Percentiles rank a stretch among this genome's conserved stretches.
These are phyloP conservation scores for Mortierella hygrophila DNA, from an alignment of 192 early-diverging fungal species.

Conservation along the genomic window DNA sequence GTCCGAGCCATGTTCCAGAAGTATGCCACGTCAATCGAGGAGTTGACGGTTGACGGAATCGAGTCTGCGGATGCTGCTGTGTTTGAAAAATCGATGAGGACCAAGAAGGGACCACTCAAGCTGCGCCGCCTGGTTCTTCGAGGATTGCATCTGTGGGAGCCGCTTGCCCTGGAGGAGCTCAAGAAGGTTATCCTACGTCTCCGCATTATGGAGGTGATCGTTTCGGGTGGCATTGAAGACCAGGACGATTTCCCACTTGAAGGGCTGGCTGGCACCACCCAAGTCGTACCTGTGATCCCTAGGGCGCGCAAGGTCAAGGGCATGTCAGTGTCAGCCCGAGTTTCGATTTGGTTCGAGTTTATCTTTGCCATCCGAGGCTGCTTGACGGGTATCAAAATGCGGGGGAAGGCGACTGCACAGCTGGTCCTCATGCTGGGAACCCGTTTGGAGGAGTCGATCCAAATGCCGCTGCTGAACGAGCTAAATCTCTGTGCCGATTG, in stretches of 20 bases:
- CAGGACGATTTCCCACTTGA: background rate
- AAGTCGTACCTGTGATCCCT: background rate
- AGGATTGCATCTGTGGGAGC: background rate
- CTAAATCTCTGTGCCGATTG: background rate
- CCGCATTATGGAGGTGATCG: background rate
- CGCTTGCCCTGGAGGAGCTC: background rate
- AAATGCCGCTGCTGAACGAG: constrained; percentile 1
- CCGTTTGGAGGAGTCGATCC: background rate
- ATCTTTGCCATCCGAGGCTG: background rate
- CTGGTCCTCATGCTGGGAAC: background rate
- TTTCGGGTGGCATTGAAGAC: background rate
- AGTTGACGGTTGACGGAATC: background rate
- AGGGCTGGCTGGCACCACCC: background rate
- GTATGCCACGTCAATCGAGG: constrained; percentile 5
- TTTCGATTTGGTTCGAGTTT: background rate
- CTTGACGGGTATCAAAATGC: background rate
- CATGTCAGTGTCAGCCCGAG: background rate
- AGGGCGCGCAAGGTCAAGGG: background rate
- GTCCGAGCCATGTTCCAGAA: constrained; percentile 1
- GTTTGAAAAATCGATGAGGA: constrained; percentile 1
- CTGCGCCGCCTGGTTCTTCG: background rate
- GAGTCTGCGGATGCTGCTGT: background rate
- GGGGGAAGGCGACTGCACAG: background rate
- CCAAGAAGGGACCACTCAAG: constrained; percentile 19
- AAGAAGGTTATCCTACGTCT: background rate